These are phyloP conservation scores for Casaregolazyma suthepensis DNA, from an alignment of 1,139 yeast genomes.

Conservation along the genomic window DNA sequence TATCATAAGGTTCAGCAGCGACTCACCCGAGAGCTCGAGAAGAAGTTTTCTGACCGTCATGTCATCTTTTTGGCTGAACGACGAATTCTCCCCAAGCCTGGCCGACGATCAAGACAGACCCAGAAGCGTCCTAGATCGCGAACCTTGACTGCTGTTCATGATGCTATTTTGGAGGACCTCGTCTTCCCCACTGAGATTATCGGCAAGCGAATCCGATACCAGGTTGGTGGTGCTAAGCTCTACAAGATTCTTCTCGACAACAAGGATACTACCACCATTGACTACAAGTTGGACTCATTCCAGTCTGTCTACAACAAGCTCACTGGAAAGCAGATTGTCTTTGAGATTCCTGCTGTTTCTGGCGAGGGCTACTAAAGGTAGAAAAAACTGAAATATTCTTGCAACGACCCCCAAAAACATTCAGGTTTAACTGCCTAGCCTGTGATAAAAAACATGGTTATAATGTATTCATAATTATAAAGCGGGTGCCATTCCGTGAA, in stretches of 20 bases:
- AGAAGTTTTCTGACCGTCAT: slow-evolving; percentile 99
- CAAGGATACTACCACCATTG: slow-evolving; percentile 95
- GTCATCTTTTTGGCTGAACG: slow-evolving; percentile 99
- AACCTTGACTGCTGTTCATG: slow-evolving; percentile 98
- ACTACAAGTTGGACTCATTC: slow-evolving; percentile 99
- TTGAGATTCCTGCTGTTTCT: slow-evolving; percentile 72
- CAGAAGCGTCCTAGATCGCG: slow-evolving; percentile 99
- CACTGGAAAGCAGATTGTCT: slow-evolving; percentile 99
- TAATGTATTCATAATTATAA: slow-evolving; percentile 15
- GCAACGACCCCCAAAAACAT: slow-evolving; percentile 5
- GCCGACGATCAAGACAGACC: slow-evolving; percentile 68
- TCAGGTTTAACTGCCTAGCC: slow-evolving; percentile 1
- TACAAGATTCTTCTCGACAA: slow-evolving; percentile 98
- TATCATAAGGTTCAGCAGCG: slow-evolving; percentile 92
- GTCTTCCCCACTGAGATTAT: slow-evolving; percentile 99
- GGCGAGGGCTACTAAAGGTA: slow-evolving; percentile 56
- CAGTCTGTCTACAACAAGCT: slow-evolving; percentile 97
- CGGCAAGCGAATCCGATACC: slow-evolving; percentile 99
- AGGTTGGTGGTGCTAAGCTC: slow-evolving; percentile 98
- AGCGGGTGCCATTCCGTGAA: slow-evolving; percentile 1
- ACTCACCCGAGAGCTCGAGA: slow-evolving; percentile 99
- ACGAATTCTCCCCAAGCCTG: slow-evolving; percentile 97
- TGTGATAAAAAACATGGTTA: slow-evolving; percentile 7
- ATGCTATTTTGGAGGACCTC: slow-evolving; percentile 96
- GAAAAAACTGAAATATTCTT: slow-evolving; percentile 15